Evolutionary conservation across 345 rosid genomes (phyloP).

Genomic region (Mallotus nudiflorus): DNA sequence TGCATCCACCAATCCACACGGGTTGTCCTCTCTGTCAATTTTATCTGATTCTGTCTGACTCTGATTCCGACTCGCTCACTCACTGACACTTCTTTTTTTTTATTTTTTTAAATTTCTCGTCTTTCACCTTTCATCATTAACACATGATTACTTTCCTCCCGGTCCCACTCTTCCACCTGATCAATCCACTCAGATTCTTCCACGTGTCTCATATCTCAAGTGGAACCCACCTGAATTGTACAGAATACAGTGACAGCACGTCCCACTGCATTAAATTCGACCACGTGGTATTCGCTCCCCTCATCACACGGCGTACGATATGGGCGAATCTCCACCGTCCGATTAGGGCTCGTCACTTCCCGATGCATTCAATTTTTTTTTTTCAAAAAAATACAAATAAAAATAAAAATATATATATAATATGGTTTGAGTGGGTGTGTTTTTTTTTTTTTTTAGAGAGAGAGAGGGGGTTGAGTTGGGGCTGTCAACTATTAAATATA

Average conservation of each 20-base stretch:
- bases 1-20: no score
- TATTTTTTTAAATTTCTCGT: background rate
- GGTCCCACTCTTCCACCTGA: background rate
- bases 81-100: no score
- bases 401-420: no score
- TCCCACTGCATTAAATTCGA: slow-evolving; percentile 3
- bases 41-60: no score
- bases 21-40: no score
- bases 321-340: slow-evolving; percentile 6
- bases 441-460: no score
- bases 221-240: background rate
- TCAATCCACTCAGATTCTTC: background rate
- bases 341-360: background rate
- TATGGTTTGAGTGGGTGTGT: background rate
- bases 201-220: background rate
- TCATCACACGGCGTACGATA: background rate
- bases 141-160: slow-evolving; percentile 17
- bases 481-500: background rate
- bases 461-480: background rate
- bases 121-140: slow-evolving; percentile 18
- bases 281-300: slow-evolving; percentile 7
- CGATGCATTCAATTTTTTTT: background rate
- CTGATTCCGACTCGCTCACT: no score
- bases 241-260: slow-evolving; percentile 12
- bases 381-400: no score